A percentile compares a stretch with the other conserved stretches of the same genome.
phyloP scores from a whole-genome alignment of 164 flowering plant species.

The Litsea cubeba region DNA sequence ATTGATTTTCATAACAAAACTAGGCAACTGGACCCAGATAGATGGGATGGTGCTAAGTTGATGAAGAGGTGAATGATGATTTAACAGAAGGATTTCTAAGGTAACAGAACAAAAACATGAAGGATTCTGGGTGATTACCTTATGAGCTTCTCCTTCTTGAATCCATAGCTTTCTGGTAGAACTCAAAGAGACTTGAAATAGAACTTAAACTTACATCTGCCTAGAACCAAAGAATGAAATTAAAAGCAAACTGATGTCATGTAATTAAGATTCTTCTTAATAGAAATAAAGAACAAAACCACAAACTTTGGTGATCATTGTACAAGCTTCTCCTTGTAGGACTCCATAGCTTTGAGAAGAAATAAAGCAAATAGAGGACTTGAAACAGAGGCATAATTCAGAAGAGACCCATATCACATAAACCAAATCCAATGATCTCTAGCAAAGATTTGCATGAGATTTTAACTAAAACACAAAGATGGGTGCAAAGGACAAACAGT shows the following conservation, averaged over 20 bases:
- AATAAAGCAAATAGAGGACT: background rate
- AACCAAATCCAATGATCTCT: background rate
- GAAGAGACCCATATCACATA: background rate
- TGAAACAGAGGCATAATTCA: background rate
- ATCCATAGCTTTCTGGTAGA: background rate
- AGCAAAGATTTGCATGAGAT: background rate
- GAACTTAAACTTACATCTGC: background rate
- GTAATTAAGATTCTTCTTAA: background rate
- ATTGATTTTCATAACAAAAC: background rate
- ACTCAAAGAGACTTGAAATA: background rate
- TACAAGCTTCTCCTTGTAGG: conserved; percentile 51
- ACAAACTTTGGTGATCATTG: conserved; percentile 30
- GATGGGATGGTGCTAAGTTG: background rate
- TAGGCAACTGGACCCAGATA: background rate
- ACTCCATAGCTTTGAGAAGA: conserved; percentile 21
- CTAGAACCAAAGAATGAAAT: background rate
- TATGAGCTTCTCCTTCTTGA: background rate
- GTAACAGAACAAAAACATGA: too few species aligned
- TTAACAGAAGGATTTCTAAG: too few species aligned
- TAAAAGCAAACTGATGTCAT: background rate
- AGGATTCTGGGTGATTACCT: background rate
- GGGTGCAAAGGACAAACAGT: background rate
- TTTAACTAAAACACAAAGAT: background rate
- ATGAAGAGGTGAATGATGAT: background rate
- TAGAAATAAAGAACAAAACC: conserved; percentile 6